These are phyloP conservation scores for Fusarium ambrosium DNA, from an alignment of 2,329 filamentous ascomycete species.

Conservation along the genomic window DNA sequence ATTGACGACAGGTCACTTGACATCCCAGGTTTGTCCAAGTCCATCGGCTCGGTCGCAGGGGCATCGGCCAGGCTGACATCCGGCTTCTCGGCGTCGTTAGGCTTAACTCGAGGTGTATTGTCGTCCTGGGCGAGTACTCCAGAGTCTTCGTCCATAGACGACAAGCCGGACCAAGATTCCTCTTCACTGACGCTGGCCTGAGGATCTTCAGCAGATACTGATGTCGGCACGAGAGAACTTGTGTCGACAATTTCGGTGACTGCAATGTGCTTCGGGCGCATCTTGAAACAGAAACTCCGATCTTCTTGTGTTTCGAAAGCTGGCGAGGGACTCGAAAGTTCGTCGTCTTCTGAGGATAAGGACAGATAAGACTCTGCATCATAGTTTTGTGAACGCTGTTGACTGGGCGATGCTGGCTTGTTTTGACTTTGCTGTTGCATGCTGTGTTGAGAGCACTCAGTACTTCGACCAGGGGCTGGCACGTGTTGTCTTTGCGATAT, in stretches of 20 bases:
- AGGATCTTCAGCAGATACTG: background rate
- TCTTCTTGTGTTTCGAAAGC: constrained; percentile 50
- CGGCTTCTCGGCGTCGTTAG: background rate
- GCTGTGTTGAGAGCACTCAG: constrained; percentile 20
- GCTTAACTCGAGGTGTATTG: background rate
- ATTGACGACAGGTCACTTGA: constrained; percentile 38
- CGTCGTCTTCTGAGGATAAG: background rate
- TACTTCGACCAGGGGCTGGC: constrained; percentile 8
- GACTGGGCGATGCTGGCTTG: background rate
- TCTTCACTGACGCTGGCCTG: constrained; percentile 1
- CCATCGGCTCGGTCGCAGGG: background rate
- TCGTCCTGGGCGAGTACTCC: constrained; percentile 4
- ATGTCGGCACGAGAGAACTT: background rate
- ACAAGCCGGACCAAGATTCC: constrained; percentile 41
- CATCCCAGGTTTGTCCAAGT: background rate
- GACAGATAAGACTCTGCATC: background rate
- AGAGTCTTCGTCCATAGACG: constrained; percentile 14
- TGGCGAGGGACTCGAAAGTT: background rate
- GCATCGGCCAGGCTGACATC: background rate
- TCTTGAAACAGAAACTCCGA: constrained; percentile 52
- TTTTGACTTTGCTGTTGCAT: constrained; percentile 23
- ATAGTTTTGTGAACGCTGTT: background rate
- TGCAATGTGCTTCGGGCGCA: constrained; percentile 23
- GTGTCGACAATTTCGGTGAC: background rate
- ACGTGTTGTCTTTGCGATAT: constrained; percentile 43